Conservation (phyloP, 2,329 filamentous ascomycete species). For the Colletotrichum sp. region DNA sequence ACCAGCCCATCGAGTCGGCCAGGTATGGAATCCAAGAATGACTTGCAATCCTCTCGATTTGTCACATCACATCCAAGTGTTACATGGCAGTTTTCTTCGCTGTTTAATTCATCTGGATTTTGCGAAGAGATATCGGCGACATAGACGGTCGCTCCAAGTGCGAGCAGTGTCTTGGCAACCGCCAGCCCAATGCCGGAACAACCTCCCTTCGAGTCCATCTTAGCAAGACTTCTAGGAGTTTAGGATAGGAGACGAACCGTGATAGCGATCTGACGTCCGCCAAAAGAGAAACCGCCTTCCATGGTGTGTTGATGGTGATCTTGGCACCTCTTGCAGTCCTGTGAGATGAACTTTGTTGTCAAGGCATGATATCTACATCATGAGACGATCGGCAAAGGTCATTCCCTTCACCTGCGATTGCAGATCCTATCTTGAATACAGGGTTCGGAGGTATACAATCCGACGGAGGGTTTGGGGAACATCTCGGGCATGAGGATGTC, state of each 20-base stretch:
- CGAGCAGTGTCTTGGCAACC: neutral
- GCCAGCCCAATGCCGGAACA: neutral
- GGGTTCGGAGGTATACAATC: neutral
- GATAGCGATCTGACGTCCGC: neutral
- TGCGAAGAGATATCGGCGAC: neutral
- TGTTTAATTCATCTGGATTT: neutral
- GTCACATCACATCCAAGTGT: neutral
- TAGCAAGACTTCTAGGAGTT: neutral
- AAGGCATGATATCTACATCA: neutral
- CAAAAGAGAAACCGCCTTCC: neutral
- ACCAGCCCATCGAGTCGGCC: conserved; percentile 12
- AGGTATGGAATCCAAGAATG: neutral
- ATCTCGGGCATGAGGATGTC: neutral
- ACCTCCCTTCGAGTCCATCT: neutral
- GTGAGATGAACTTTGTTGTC: neutral
- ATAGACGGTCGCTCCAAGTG: neutral
- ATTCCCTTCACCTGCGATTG: neutral
- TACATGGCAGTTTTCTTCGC: neutral
- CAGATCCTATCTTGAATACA: neutral
- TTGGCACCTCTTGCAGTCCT: neutral
- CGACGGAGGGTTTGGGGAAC: neutral
- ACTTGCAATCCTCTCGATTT: neutral
- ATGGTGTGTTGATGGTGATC: neutral
- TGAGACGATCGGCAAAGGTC: neutral
- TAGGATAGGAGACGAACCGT: neutral